Percentiles rank a stretch among this genome's conserved stretches.
These are phyloP conservation scores for Persicaria maculosa DNA, from an alignment of 148 eudicot species.

Conservation along the genomic window DNA sequence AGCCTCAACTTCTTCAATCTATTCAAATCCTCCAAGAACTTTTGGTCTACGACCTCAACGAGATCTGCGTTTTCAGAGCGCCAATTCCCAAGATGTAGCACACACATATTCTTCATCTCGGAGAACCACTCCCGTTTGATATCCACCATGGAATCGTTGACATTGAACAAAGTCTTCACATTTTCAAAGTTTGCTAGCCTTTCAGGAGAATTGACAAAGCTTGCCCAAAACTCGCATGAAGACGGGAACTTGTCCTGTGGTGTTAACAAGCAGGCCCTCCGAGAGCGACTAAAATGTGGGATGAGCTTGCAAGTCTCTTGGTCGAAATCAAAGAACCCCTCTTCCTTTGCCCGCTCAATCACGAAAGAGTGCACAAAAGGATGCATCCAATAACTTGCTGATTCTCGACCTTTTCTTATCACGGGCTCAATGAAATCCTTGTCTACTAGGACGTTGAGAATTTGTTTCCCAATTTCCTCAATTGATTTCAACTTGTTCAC, in stretches of 20 bases:
- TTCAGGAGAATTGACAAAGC: not conserved
- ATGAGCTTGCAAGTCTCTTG: not conserved
- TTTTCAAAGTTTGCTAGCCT: not conserved
- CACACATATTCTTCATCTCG: conserved; percentile 28
- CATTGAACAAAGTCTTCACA: conserved; percentile 21
- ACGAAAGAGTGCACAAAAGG: not conserved
- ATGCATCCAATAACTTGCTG: not conserved
- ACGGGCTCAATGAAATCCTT: not conserved
- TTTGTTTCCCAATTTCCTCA: not conserved
- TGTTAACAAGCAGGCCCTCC: not conserved
- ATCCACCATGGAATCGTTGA: conserved; percentile 19
- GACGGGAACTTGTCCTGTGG: not conserved
- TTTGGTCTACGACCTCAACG: conserved; percentile 29
- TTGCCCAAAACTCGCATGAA: no score
- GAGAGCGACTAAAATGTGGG: not conserved
- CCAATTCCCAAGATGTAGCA: conserved; percentile 48
- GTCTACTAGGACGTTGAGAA: not conserved
- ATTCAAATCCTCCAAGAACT: conserved; percentile 22
- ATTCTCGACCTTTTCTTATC: not conserved
- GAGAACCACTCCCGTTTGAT: conserved; percentile 21
- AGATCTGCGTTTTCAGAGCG: conserved; percentile 17
- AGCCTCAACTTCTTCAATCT: conserved; percentile 2
- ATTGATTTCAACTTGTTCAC: not conserved
- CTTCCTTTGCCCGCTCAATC: not conserved
- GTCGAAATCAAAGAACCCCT: not conserved